Conservation (phyloP, 306 rosid genomes). For the Alnus rubra region DNA sequence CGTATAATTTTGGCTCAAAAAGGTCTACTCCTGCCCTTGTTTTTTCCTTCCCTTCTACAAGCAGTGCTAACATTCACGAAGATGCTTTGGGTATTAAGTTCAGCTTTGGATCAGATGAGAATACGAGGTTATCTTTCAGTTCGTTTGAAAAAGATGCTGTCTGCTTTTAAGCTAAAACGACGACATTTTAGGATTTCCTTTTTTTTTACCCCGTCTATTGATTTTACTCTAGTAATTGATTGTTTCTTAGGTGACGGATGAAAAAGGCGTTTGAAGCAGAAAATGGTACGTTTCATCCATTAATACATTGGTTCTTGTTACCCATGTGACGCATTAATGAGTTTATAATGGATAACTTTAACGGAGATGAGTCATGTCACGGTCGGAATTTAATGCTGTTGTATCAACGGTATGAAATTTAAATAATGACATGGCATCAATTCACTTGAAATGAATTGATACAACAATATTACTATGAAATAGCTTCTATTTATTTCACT, state of each 20-base stretch:
- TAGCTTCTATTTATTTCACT: too few relatives aligned
- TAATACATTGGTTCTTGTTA: background rate
- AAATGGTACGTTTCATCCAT: background rate
- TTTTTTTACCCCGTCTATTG: too few relatives aligned
- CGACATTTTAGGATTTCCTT: background rate
- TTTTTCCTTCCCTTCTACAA: conserved; percentile 77
- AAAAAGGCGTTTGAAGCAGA: background rate
- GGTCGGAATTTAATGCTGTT: background rate
- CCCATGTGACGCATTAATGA: background rate
- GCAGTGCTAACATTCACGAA: conserved; percentile 33
- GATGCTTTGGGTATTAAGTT: conserved; percentile 54
- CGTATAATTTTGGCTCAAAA: conserved; percentile 59
- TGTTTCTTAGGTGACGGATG: background rate
- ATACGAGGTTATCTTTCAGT: conserved; percentile 53
- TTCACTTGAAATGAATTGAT: too few relatives aligned
- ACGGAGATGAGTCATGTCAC: too few relatives aligned
- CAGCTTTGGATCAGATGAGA: conserved; percentile 64
- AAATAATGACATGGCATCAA: too few relatives aligned
- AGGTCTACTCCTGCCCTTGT: conserved; percentile 46
- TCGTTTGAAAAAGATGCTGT: conserved; percentile 51
- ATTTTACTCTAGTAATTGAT: background rate
- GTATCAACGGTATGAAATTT: too few relatives aligned
- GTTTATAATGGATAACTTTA: background rate
- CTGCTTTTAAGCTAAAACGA: conserved; percentile 42
- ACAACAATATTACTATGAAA: too few relatives aligned